Evolutionary conservation across 202 grass and related monocot species (phyloP).

Genomic region (Alloteropsis angusta): DNA sequence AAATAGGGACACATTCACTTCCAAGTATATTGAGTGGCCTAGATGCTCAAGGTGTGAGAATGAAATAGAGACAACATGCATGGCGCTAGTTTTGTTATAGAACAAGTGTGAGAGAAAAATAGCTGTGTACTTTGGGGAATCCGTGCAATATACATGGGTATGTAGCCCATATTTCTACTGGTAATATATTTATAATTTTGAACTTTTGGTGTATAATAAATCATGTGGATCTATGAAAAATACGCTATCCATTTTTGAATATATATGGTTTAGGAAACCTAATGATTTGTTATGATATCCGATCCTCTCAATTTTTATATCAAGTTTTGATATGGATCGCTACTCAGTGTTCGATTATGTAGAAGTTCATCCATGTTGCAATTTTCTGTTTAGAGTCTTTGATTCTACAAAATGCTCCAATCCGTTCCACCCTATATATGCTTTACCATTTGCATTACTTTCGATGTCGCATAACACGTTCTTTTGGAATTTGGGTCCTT

Average conservation of each 20-base stretch:
- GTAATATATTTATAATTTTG: background rate
- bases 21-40: conserved; percentile 11
- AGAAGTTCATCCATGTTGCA: too few species aligned
- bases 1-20: conserved; percentile 37
- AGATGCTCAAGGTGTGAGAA: background rate
- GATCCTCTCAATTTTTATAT: too few species aligned
- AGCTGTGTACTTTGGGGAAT: background rate
- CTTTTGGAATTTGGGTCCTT: too few species aligned
- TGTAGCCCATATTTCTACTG: background rate
- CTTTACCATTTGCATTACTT: too few species aligned
- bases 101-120: background rate
- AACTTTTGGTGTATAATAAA: background rate
- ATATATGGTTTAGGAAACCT: too few species aligned
- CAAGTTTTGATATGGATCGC: too few species aligned
- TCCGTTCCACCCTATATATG: too few species aligned
- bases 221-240: background rate
- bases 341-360: too few species aligned
- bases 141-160: background rate
- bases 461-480: too few species aligned
- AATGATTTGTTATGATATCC: too few species aligned
- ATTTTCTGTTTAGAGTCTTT: too few species aligned
- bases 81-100: background rate
- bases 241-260: background rate
- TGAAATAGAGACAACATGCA: background rate
- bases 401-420: too few species aligned